phyloP scores from a whole-genome alignment of 2,329 filamentous ascomycete species.

The Talaromyces piceae region DNA sequence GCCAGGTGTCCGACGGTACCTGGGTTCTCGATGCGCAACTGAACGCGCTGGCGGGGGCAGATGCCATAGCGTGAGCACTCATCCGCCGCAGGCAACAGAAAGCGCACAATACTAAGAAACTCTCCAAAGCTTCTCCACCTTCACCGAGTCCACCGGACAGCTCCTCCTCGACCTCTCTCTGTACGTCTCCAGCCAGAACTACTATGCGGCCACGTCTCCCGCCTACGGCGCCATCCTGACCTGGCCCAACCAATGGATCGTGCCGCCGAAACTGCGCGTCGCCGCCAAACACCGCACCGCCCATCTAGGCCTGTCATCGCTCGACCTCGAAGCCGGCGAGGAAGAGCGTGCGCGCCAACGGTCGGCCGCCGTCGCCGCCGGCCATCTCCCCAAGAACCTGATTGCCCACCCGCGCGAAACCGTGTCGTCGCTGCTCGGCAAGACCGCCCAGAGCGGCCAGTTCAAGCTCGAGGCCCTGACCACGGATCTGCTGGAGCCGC shows the following conservation, averaged over 20 bases:
- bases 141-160: slow-evolving; percentile 66
- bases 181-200: slow-evolving; percentile 86
- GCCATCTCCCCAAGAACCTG: slow-evolving; percentile 42
- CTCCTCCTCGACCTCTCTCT: slow-evolving; percentile 78
- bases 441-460: slow-evolving; percentile 61
- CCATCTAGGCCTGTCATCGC: slow-evolving; percentile 59
- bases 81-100: no score
- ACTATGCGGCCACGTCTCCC: slow-evolving; percentile 66
- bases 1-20: slow-evolving; percentile 38
- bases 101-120: neutral
- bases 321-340: slow-evolving; percentile 53
- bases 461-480: slow-evolving; percentile 72
- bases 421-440: slow-evolving; percentile 54
- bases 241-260: slow-evolving; percentile 81
- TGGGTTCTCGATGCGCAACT: slow-evolving; percentile 44
- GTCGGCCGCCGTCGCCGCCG: slow-evolving; percentile 31
- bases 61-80: slow-evolving; percentile 44
- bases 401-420: slow-evolving; percentile 51
- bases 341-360: slow-evolving; percentile 33
- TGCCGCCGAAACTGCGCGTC: slow-evolving; percentile 65
- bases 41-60: slow-evolving; percentile 37
- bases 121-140: slow-evolving; percentile 46
- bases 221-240: slow-evolving; percentile 72
- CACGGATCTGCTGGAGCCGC: slow-evolving; percentile 61
- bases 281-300: slow-evolving; percentile 63